Percentiles rank a stretch among this genome's conserved stretches.
These are phyloP conservation scores for Tylopilus orsonianus DNA, from an alignment of 1,284 basidiomycete species.

Conservation along the genomic window DNA sequence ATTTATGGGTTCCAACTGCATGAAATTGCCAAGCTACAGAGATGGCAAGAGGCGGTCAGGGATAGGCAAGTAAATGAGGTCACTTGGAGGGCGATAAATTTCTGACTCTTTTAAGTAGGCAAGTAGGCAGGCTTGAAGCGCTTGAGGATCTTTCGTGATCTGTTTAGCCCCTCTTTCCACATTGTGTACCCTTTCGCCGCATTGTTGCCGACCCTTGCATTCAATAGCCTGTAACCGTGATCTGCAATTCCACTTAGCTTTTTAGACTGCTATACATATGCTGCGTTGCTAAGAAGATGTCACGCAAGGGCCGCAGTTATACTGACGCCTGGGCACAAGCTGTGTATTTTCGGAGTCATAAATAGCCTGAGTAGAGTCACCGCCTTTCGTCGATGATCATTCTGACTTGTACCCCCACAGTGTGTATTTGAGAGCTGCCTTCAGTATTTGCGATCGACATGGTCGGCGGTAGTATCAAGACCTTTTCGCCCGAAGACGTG, in stretches of 20 bases:
- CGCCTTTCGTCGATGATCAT: too few relatives aligned
- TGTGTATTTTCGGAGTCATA: too few relatives aligned
- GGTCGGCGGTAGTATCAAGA: not conserved
- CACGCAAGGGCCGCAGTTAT: too few relatives aligned
- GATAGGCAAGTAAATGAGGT: conserved; percentile 62
- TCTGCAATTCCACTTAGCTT: too few relatives aligned
- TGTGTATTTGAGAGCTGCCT: not conserved
- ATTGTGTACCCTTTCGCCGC: conserved; percentile 5
- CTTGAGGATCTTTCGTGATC: conserved; percentile 34
- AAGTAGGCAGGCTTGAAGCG: conserved; percentile 32
- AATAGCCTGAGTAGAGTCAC: too few relatives aligned
- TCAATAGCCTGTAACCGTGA: too few relatives aligned
- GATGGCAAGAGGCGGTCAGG: conserved; percentile 90
- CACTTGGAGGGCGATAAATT: not conserved
- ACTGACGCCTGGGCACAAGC: too few relatives aligned
- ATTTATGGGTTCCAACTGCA: conserved; percentile 95
- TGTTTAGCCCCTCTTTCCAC: not conserved
- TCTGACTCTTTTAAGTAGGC: conserved; percentile 24
- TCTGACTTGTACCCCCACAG: too few relatives aligned
- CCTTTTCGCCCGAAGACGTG: conserved; percentile 1
- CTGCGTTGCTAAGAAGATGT: too few relatives aligned
- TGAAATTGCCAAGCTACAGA: conserved; percentile 87
- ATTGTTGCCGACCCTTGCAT: conserved; percentile 7
- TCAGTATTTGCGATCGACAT: conserved; percentile 1
- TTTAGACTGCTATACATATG: too few relatives aligned